These are phyloP conservation scores for Filobasidium uniguttulatum DNA, from an alignment of 1,284 basidiomycete species.

Conservation along the genomic window DNA sequence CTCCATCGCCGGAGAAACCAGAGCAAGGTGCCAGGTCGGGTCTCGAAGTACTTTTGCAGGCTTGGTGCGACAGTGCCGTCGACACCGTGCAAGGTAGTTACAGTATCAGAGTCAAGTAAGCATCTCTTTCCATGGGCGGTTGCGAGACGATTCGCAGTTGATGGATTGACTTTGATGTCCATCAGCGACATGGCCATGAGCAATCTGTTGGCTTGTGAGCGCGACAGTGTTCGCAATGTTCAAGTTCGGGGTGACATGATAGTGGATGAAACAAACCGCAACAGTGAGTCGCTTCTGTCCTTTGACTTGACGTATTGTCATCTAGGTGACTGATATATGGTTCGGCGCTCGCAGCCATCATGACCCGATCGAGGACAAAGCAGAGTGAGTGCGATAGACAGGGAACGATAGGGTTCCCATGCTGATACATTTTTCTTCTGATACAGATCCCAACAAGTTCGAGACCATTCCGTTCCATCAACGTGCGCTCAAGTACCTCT, in stretches of 20 bases:
- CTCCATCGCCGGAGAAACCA: constrained; percentile 38
- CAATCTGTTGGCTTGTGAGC: constrained; percentile 56
- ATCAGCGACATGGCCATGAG: constrained; percentile 59
- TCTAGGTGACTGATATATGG: constrained; percentile 13
- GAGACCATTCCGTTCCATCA: constrained; percentile 73
- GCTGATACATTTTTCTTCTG: background rate
- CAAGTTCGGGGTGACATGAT: constrained; percentile 87
- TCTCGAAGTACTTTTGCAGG: constrained; percentile 66
- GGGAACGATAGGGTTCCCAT: constrained; percentile 3
- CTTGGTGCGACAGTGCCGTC: constrained; percentile 81
- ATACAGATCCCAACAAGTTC: constrained; percentile 57
- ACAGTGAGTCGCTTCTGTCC: constrained; percentile 46
- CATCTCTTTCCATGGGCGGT: background rate
- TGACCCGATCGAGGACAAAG: constrained; percentile 84
- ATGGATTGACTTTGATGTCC: background rate
- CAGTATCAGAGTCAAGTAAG: constrained; percentile 59
- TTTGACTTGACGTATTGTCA: background rate
- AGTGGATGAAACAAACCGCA: constrained; percentile 57
- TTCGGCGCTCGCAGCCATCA: no score
- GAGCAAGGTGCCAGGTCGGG: constrained; percentile 40
- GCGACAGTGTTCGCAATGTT: constrained; percentile 51
- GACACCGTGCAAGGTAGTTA: constrained; percentile 90
- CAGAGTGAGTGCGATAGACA: constrained; percentile 44
- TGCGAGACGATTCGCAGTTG: background rate
- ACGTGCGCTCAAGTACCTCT: constrained; percentile 76